These are phyloP conservation scores for Xerocomellus dryophilus DNA, from an alignment of 768 basidiomycete species.

Conservation along the genomic window DNA sequence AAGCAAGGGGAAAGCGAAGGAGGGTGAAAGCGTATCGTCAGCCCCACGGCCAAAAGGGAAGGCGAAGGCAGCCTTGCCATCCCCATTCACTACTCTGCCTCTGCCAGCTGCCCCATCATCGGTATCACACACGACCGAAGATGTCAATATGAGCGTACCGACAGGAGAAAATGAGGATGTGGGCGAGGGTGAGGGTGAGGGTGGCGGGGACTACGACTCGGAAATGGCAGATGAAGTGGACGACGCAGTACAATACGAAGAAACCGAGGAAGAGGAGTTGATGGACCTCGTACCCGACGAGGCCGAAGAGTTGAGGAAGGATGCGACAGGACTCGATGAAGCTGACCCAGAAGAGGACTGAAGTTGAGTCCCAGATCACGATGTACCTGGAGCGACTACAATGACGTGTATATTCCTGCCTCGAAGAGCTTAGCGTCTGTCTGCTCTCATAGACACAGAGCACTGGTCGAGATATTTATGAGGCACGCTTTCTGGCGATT, in stretches of 20 bases:
- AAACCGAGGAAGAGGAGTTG: conserved; percentile 41
- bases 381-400: not conserved
- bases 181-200: conserved; percentile 37
- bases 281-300: conserved; percentile 45
- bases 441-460: too few relatives aligned
- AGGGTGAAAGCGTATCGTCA: conserved; percentile 32
- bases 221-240: conserved; percentile 27
- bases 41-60: conserved; percentile 28
- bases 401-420: not conserved
- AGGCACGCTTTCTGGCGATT: not conserved
- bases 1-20: conserved; percentile 31
- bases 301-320: conserved; percentile 40
- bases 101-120: conserved; percentile 29
- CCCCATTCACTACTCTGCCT: conserved; percentile 32
- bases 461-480: not conserved
- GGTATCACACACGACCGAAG: conserved; percentile 24
- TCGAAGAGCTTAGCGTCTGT: too few relatives aligned
- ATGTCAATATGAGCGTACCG: conserved; percentile 21
- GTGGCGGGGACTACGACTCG: conserved; percentile 24
- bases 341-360: conserved; percentile 11
- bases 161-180: conserved; percentile 29
- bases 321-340: conserved; percentile 39
- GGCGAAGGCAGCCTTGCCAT: conserved; percentile 28
- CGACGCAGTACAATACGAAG: conserved; percentile 28
- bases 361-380: conserved; percentile 1